These are phyloP conservation scores for Raffaelea arxii DNA, from an alignment of 2,329 filamentous ascomycete species.

Conservation along the genomic window DNA sequence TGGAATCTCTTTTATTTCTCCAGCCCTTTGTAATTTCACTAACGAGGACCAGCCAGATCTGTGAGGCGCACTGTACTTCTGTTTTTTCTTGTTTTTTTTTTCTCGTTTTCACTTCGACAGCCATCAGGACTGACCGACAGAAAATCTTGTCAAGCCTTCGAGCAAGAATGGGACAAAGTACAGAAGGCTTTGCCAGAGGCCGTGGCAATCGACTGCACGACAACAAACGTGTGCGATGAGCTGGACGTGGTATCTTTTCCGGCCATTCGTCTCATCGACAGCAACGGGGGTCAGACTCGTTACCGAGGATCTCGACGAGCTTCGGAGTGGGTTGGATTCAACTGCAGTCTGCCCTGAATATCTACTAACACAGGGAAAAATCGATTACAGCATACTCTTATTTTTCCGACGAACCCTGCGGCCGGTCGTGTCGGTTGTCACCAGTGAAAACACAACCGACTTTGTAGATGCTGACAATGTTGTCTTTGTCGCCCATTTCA, in stretches of 20 bases:
- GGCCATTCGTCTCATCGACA: conserved; percentile 32
- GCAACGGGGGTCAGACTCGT: conserved; percentile 21
- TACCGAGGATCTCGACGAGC: conserved; percentile 35
- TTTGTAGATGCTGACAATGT: conserved; percentile 29
- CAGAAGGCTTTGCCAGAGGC: conserved; percentile 14
- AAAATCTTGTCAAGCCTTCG: conserved; percentile 21
- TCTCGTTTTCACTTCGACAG: neutral
- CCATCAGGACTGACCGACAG: conserved; percentile 13
- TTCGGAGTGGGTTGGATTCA: conserved; percentile 20
- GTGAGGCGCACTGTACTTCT: conserved; percentile 5
- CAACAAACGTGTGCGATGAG: conserved; percentile 27
- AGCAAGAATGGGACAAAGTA: conserved; percentile 24
- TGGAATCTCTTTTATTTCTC: no score
- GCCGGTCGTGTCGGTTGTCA: conserved; percentile 19
- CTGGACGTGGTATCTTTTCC: conserved; percentile 34
- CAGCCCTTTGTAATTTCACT: no score
- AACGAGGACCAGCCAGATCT: conserved; percentile 6
- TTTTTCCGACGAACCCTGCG: conserved; percentile 20
- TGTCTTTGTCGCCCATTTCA: conserved; percentile 31
- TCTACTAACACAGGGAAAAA: no score
- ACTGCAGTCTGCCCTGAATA: neutral
- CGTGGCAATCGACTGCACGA: conserved; percentile 31
- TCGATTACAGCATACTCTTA: conserved; percentile 16
- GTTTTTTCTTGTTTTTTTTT: neutral
- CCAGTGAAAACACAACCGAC: conserved; percentile 16